A percentile compares a stretch with the other conserved stretches of the same genome.
These are phyloP conservation scores for Gossypium australe DNA, from an alignment of 345 rosid species.

Conservation along the genomic window DNA sequence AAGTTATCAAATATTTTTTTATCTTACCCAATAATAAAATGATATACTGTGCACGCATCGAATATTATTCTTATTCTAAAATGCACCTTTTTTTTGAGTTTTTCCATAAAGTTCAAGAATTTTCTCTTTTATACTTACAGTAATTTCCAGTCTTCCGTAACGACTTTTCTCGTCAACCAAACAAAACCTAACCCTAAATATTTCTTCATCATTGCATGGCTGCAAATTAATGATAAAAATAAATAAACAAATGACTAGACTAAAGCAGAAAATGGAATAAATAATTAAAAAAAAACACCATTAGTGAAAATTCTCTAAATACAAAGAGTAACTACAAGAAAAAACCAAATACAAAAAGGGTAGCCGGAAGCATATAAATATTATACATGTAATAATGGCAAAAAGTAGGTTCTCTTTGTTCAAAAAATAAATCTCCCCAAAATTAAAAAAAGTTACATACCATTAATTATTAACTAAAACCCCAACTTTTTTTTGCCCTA, in stretches of 20 bases:
- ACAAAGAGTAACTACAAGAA: conserved; percentile 22
- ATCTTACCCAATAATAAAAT: too few relatives aligned
- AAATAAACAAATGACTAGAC: neutral
- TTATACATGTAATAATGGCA: neutral
- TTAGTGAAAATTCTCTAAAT: neutral
- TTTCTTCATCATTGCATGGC: neutral
- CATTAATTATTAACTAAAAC: conserved; percentile 13
- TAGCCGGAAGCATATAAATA: neutral
- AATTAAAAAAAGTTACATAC: conserved; percentile 29
- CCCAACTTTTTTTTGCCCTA: neutral
- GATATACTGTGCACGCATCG: too few relatives aligned
- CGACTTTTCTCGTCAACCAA: neutral
- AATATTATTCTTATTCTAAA: too few relatives aligned
- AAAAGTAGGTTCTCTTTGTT: conserved; percentile 14
- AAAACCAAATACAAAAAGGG: neutral
- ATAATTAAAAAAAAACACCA: conserved; percentile 14
- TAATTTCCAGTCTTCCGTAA: neutral
- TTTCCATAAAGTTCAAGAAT: conserved; percentile 10
- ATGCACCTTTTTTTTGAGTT: neutral
- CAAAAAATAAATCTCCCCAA: neutral
- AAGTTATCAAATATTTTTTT: too few relatives aligned
- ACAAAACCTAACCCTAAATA: conserved; percentile 44
- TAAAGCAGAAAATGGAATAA: neutral
- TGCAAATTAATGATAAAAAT: neutral
- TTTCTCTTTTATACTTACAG: neutral